These are phyloP conservation scores for Fagus sylvatica DNA, from an alignment of 306 rosid genomes.

Conservation along the genomic window DNA sequence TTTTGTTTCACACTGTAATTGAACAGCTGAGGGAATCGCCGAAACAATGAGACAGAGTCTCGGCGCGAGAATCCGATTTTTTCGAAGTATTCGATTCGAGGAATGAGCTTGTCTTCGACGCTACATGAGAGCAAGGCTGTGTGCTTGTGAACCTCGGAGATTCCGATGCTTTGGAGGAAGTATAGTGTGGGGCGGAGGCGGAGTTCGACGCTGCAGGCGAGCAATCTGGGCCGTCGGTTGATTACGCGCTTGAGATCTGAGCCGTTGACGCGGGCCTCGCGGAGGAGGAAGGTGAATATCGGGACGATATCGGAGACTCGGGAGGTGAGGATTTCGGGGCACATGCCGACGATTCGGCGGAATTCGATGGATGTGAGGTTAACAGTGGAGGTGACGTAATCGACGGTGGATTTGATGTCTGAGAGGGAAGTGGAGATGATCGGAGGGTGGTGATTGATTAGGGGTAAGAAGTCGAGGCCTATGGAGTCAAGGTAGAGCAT, in stretches of 20 bases:
- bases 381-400: constrained; percentile 50
- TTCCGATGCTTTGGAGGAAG: constrained; percentile 87
- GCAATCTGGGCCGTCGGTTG: constrained; percentile 83
- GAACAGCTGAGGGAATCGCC: constrained; percentile 80
- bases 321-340: constrained; percentile 75
- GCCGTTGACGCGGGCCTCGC: constrained; percentile 59
- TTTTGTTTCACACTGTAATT: constrained; percentile 67
- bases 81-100: constrained; percentile 70
- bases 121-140: constrained; percentile 69
- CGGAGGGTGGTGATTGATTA: constrained; percentile 64
- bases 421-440: constrained; percentile 52
- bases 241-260: constrained; percentile 56
- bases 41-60: constrained; percentile 59
- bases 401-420: constrained; percentile 63
- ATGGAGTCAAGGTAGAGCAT: constrained; percentile 79
- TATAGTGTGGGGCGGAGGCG: constrained; percentile 88
- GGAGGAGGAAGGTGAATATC: constrained; percentile 73
- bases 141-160: constrained; percentile 65
- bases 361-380: constrained; percentile 61
- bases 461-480: constrained; percentile 73
- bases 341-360: constrained; percentile 67
- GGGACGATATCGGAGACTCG: constrained; percentile 55
- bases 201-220: constrained; percentile 58
- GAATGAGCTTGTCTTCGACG: constrained; percentile 76
- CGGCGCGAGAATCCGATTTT: constrained; percentile 66